Evolutionary conservation across 257 asterid genomes (phyloP), one percentile per base, ranked within the genome.

Genomic region (Solanum dulcamara): DNA sequence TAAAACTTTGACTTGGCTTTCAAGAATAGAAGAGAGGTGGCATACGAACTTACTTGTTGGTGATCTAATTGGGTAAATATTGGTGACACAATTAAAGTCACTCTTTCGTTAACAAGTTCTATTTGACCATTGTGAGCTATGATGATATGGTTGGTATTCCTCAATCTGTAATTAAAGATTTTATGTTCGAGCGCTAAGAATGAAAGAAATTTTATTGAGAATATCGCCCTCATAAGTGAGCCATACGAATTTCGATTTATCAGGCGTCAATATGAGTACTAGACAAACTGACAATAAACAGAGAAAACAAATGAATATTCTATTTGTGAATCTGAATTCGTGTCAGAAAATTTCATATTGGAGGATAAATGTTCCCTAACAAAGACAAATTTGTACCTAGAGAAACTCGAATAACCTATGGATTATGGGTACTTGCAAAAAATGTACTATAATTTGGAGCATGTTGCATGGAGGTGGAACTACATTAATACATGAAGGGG

Each of bases 1-100:
- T 42, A 5, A 53, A 57, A n/a, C 4, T 9, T 62, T 85, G 26
- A 5, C 88, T 86, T 90, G 85, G 81, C 90, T 85, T 85, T 62
- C 59, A 88, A 86, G 90, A 30, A n/a, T 70, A 20, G 22, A 7
- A 17, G 48, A 18, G 38, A 12, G 6, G 11, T 53, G 33, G 26
- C 22, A 24, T 82, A 17, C 24, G n/a, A 51, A 77, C 53, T 1
- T 2, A 44, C 59, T 48, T 66, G 4, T 15, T 38, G 60, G 18
- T 4, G 51, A 40, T 24, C 28, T 44, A 15, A 20, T 42, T 77
- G 48, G 40, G 68, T 6, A 44, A 53, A 20, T 8, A 84, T 33
- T 20, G 13, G 28, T 11, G 85, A 55, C 28, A 86, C 50, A 46
- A 20, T 50, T 37, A 55, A 46, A 37, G 66, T 42, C 35, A 15